phyloP scores from a whole-genome alignment of 2,329 filamentous ascomycete genomes.

The Plectosphaerella cucumerina region DNA sequence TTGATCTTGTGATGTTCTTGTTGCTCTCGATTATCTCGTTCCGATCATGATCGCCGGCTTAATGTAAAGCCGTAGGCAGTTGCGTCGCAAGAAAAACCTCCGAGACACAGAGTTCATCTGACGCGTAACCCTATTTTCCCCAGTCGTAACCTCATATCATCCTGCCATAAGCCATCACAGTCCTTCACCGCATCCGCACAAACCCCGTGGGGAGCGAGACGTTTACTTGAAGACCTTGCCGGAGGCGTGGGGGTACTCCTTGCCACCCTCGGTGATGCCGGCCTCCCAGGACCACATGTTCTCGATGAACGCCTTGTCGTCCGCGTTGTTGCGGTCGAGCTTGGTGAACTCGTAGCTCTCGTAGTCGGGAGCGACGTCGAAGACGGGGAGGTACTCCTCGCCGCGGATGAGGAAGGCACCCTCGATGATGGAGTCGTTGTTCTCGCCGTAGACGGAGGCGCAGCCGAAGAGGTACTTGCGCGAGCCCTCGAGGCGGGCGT shows the following conservation, averaged over 20 bases:
- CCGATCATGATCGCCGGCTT: neutral
- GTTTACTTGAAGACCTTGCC: conserved; percentile 99
- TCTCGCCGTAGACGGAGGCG: conserved; percentile 81
- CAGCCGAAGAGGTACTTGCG: conserved; percentile 97
- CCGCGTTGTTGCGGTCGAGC: conserved; percentile 82
- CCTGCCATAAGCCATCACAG: conserved; percentile 27
- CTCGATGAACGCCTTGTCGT: conserved; percentile 82
- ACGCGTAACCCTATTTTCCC: conserved; percentile 11
- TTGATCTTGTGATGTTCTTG: neutral
- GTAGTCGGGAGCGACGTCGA: conserved; percentile 94
- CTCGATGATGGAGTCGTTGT: conserved; percentile 85
- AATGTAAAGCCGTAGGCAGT: neutral
- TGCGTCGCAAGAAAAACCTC: neutral
- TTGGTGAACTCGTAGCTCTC: conserved; percentile 97
- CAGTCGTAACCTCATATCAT: conserved; percentile 21
- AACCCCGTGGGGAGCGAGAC: conserved; percentile 12
- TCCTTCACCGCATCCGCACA: conserved; percentile 13
- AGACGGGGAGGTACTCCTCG: conserved; percentile 78
- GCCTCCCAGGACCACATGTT: conserved; percentile 92
- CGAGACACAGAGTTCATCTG: neutral
- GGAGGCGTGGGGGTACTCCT: conserved; percentile 82
- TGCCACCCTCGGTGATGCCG: conserved; percentile 73
- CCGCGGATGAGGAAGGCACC: conserved; percentile 95
- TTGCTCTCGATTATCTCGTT: neutral
- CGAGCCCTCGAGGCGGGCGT: conserved; percentile 91